phyloP scores from a whole-genome alignment of 345 rosid genomes.

The Hevea brasiliensis region DNA sequence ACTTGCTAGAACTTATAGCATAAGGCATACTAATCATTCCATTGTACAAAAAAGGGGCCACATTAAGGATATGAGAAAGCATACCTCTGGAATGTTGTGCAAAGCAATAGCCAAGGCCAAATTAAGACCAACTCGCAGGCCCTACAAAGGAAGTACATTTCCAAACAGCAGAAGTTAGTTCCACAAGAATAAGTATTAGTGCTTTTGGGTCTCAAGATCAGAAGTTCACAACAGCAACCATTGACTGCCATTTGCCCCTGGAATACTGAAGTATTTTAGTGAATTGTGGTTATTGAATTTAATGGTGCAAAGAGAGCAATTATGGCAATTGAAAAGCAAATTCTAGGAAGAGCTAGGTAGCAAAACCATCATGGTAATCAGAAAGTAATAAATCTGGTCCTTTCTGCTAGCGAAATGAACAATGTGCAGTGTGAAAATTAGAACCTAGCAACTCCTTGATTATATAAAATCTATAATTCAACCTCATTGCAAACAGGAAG shows the following conservation, averaged over 20 bases:
- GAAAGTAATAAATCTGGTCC: neutral
- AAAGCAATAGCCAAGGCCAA: conserved; percentile 95
- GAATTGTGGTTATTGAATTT: neutral
- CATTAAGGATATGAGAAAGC: conserved; percentile 17
- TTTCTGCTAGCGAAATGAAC: neutral
- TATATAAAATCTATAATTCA: neutral
- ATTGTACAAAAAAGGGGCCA: neutral
- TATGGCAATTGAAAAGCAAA: neutral
- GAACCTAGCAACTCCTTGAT: neutral
- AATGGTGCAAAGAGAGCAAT: neutral
- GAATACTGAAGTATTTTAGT: neutral
- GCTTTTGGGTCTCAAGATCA: conserved; percentile 1
- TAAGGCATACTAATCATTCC: neutral
- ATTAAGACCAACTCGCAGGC: conserved; percentile 90
- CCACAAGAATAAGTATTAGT: neutral
- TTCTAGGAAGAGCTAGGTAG: neutral
- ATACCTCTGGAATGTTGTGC: conserved; percentile 99
- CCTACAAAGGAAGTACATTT: conserved; percentile 48
- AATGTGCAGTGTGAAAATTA: neutral
- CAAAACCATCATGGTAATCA: neutral
- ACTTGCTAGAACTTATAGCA: neutral
- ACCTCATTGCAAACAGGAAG: neutral
- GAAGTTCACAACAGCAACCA: neutral
- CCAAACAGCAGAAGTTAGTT: conserved; percentile 7
- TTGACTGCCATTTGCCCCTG: neutral